Percentiles rank a stretch among this genome's conserved stretches.
Conservation (phyloP, 768 basidiomycete species). For the Leccinum pellstonianum region DNA sequence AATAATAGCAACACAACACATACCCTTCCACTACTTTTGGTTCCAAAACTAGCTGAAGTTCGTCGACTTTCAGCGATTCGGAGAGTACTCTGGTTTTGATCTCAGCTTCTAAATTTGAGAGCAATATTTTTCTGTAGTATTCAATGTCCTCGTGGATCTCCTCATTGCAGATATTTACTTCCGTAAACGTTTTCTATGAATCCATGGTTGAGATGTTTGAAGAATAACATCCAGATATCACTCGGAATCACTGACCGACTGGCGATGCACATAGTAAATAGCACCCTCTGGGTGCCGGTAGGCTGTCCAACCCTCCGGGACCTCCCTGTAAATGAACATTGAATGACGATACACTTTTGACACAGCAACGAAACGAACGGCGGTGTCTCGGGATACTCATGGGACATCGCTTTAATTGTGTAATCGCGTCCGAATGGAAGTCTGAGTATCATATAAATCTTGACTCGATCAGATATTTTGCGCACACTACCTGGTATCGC, state of each 20-base stretch:
- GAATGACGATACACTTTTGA: too few species aligned
- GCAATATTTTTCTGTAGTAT: slow-evolving; percentile 26
- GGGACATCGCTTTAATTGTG: too few species aligned
- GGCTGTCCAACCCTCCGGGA: too few species aligned
- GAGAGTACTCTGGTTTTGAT: slow-evolving; percentile 13
- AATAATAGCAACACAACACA: slow-evolving; percentile 47
- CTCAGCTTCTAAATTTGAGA: slow-evolving; percentile 19
- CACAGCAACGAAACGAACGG: too few species aligned
- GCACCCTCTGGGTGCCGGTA: too few species aligned
- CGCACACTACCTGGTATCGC: slow-evolving; percentile 8
- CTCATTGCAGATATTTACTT: slow-evolving; percentile 48
- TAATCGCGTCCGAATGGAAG: too few species aligned
- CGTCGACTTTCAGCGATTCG: slow-evolving; percentile 24
- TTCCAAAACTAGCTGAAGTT: slow-evolving; percentile 48
- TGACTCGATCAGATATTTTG: neutral
- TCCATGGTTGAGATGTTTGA: neutral
- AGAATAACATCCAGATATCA: too few species aligned
- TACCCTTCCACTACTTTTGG: slow-evolving; percentile 22
- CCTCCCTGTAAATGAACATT: too few species aligned
- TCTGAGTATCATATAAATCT: slow-evolving; percentile 1
- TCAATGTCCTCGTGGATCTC: slow-evolving; percentile 34
- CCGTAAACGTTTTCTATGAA: slow-evolving; percentile 52
- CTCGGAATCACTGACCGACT: too few species aligned
- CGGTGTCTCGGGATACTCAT: too few species aligned
- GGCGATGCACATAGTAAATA: too few species aligned